A percentile compares a stretch with the other conserved stretches of the same genome.
These are phyloP conservation scores for Suillus variegatus DNA, from an alignment of 768 basidiomycete species.

Conservation along the genomic window DNA sequence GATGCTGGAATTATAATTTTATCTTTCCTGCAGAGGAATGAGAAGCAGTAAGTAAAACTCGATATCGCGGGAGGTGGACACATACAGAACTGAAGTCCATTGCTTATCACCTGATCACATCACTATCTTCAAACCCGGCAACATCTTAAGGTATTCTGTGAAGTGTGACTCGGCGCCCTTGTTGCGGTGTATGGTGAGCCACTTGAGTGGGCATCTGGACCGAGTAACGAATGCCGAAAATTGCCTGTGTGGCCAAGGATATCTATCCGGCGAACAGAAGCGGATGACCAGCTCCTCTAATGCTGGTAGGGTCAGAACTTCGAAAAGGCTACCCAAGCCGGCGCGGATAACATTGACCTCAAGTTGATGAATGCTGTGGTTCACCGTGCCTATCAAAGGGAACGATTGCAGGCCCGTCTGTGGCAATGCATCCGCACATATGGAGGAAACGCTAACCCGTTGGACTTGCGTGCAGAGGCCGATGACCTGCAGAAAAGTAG, in stretches of 20 bases:
- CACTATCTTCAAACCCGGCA: slow-evolving; percentile 20
- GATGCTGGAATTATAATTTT: neutral
- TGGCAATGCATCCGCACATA: slow-evolving; percentile 23
- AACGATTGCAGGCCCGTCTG: slow-evolving; percentile 12
- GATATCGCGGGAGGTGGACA: neutral
- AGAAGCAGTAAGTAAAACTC: neutral
- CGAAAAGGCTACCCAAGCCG: slow-evolving; percentile 23
- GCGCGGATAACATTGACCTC: slow-evolving; percentile 32
- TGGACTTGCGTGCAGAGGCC: slow-evolving; percentile 22
- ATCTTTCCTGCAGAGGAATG: neutral
- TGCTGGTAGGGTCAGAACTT: slow-evolving; percentile 23
- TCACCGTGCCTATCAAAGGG: slow-evolving; percentile 17
- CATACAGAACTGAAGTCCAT: neutral
- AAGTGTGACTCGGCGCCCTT: slow-evolving; percentile 21
- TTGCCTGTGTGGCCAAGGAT: slow-evolving; percentile 28
- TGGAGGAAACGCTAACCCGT: slow-evolving; percentile 22
- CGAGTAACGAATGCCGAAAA: slow-evolving; percentile 26
- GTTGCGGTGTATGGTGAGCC: slow-evolving; percentile 27
- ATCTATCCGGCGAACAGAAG: slow-evolving; percentile 31
- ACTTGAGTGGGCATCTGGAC: slow-evolving; percentile 25
- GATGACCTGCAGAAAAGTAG: slow-evolving; percentile 25
- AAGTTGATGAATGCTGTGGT: slow-evolving; percentile 21
- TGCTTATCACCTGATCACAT: neutral
- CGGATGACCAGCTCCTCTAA: slow-evolving; percentile 34
- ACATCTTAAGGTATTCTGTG: slow-evolving; percentile 21